A percentile compares a stretch with the other conserved stretches of the same genome.
Evolutionary conservation across 2,329 filamentous ascomycete species (phyloP).

Genomic region (Emergomyces orientalis): DNA sequence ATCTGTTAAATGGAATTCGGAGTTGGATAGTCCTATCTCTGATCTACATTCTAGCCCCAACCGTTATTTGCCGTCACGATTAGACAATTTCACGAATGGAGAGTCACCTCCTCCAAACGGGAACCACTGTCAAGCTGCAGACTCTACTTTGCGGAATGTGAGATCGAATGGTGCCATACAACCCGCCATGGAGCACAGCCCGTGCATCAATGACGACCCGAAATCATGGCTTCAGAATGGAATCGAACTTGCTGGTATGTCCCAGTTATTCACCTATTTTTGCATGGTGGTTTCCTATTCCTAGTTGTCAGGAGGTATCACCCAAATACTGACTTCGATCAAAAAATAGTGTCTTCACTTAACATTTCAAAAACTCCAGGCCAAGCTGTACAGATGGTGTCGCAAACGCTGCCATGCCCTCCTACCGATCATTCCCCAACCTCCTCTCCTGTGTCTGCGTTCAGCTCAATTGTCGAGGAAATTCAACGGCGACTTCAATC

Average conservation of each 20-base stretch:
- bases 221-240: slow-evolving; percentile 8
- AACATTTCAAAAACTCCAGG: slow-evolving; percentile 30
- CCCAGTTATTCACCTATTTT: not conserved
- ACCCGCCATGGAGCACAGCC: not conserved
- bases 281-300: not conserved
- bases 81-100: slow-evolving; percentile 2
- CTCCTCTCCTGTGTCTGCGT: slow-evolving; percentile 29
- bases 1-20: slow-evolving; percentile 30
- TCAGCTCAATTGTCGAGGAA: slow-evolving; percentile 45
- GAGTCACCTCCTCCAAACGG: not conserved
- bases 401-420: slow-evolving; percentile 52
- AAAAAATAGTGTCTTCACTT: slow-evolving; percentile 31
- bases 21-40: slow-evolving; percentile 24
- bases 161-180: not conserved
- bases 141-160: not conserved
- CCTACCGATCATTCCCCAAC: slow-evolving; percentile 28
- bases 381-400: slow-evolving; percentile 45
- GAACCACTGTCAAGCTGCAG: not conserved
- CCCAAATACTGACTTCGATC: slow-evolving; percentile 3
- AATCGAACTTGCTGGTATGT: slow-evolving; percentile 9
- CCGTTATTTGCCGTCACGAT: not conserved
- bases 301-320: not conserved
- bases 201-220: not conserved
- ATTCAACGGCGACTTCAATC: slow-evolving; percentile 46
- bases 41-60: not conserved